phyloP scores from a whole-genome alignment of 1,139 yeast species.

The Candida sanyaensis region DNA sequence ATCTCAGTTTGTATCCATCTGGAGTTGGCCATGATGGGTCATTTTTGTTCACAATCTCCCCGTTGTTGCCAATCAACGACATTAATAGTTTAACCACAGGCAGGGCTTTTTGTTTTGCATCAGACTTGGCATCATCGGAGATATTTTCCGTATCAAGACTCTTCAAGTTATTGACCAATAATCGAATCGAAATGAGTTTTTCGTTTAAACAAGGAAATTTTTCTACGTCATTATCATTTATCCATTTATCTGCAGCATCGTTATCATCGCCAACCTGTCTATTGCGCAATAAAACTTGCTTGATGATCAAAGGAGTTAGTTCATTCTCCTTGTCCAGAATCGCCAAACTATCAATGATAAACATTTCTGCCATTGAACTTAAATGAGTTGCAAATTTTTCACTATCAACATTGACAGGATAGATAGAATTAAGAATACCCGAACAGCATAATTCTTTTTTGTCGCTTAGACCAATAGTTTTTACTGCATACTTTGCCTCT shows the following conservation, averaged over 20 bases:
- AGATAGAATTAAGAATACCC: constrained; percentile 41
- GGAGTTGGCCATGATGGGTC: constrained; percentile 64
- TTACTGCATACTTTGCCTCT: constrained; percentile 69
- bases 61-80: constrained; percentile 72
- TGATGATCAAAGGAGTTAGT: constrained; percentile 60
- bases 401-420: constrained; percentile 50
- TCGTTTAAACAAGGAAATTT: constrained; percentile 33
- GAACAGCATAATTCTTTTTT: constrained; percentile 40
- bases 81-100: constrained; percentile 69
- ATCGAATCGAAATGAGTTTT: constrained; percentile 57
- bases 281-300: constrained; percentile 60
- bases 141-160: constrained; percentile 37
- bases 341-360: constrained; percentile 49
- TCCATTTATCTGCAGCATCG: constrained; percentile 33
- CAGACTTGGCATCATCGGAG: constrained; percentile 28
- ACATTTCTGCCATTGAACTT: constrained; percentile 63
- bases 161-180: constrained; percentile 65
- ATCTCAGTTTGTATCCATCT: constrained; percentile 52
- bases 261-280: constrained; percentile 21
- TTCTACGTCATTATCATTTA: constrained; percentile 56
- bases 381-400: constrained; percentile 55
- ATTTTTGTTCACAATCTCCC: constrained; percentile 67
- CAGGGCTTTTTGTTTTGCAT: constrained; percentile 41
- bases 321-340: constrained; percentile 59
- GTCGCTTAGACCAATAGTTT: constrained; percentile 52